phyloP scores from a whole-genome alignment of 1,284 basidiomycete species.

The Amylostereum areolatum region DNA sequence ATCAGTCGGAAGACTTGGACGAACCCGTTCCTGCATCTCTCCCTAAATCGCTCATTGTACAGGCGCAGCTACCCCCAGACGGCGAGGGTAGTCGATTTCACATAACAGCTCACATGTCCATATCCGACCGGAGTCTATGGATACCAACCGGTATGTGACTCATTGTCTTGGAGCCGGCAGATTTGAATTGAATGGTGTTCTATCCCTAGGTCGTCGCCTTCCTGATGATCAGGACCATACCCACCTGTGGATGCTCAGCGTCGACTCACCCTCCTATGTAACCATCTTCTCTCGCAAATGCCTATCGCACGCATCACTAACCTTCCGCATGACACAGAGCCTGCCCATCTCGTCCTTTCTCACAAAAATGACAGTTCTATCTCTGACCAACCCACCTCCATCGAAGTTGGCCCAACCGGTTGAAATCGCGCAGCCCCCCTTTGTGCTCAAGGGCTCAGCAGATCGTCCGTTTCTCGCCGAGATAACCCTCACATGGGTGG shows the following conservation, averaged over 20 bases:
- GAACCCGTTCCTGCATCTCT: too few species aligned
- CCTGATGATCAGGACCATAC: slow-evolving; percentile 34
- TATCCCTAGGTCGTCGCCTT: slow-evolving; percentile 35
- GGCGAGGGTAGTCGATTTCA: slow-evolving; percentile 53
- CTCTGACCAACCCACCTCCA: slow-evolving; percentile 34
- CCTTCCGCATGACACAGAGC: slow-evolving; percentile 35
- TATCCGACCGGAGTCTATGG: slow-evolving; percentile 61
- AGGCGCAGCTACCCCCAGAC: slow-evolving; percentile 6
- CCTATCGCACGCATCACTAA: too few species aligned
- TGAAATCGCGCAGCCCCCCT: slow-evolving; percentile 45
- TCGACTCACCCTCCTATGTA: slow-evolving; percentile 69
- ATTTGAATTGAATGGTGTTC: too few species aligned
- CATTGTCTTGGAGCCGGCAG: too few species aligned
- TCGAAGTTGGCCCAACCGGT: slow-evolving; percentile 27
- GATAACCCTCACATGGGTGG: slow-evolving; percentile 48
- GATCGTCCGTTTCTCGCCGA: slow-evolving; percentile 59
- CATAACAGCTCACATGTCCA: slow-evolving; percentile 52
- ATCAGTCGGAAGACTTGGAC: too few species aligned
- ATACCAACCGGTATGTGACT: slow-evolving; percentile 43
- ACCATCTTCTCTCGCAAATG: too few species aligned
- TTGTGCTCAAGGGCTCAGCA: slow-evolving; percentile 49
- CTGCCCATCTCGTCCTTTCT: slow-evolving; percentile 51
- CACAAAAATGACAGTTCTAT: slow-evolving; percentile 40
- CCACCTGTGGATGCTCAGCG: slow-evolving; percentile 66
- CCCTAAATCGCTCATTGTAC: too few species aligned